These are phyloP conservation scores for Porcisia deanei DNA, from an alignment of 208 protist genomes.

Conservation along the genomic window DNA sequence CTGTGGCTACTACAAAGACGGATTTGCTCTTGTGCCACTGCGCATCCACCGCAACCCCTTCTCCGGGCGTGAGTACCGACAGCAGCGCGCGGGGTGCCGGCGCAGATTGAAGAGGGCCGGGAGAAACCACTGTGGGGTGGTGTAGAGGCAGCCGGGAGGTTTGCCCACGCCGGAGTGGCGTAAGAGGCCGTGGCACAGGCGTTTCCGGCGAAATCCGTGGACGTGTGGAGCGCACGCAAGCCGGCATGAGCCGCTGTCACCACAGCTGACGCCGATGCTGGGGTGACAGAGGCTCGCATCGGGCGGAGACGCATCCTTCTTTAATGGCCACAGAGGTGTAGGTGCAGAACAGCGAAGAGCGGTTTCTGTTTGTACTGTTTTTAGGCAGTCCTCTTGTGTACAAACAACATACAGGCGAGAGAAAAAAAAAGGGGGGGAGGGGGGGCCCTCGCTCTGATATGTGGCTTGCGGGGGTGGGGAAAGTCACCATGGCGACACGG, in stretches of 20 bases:
- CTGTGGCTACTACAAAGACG: conserved; percentile 5
- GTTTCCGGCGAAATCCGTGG: neutral
- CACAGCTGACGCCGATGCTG: neutral
- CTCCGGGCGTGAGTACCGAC: neutral
- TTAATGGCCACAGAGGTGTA: neutral
- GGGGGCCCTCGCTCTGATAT: too few relatives aligned
- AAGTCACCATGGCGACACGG: too few relatives aligned
- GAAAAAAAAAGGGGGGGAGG: too few relatives aligned
- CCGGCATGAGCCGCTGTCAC: neutral
- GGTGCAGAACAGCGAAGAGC: neutral
- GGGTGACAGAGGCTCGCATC: neutral
- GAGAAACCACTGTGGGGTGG: neutral
- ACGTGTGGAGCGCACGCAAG: neutral
- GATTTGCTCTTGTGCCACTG: conserved; percentile 1
- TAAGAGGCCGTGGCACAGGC: neutral
- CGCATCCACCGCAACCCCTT: neutral
- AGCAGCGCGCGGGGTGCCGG: neutral
- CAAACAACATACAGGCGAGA: too few relatives aligned
- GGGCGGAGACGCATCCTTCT: neutral
- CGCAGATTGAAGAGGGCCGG: neutral
- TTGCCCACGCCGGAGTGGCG: neutral
- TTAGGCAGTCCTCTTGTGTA: too few relatives aligned
- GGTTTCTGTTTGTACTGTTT: neutral
- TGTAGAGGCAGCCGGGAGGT: neutral
- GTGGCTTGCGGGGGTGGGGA: too few relatives aligned